Conservation (phyloP, 495 filamentous ascomycete genomes). For the Talaromyces nanjingensis region DNA sequence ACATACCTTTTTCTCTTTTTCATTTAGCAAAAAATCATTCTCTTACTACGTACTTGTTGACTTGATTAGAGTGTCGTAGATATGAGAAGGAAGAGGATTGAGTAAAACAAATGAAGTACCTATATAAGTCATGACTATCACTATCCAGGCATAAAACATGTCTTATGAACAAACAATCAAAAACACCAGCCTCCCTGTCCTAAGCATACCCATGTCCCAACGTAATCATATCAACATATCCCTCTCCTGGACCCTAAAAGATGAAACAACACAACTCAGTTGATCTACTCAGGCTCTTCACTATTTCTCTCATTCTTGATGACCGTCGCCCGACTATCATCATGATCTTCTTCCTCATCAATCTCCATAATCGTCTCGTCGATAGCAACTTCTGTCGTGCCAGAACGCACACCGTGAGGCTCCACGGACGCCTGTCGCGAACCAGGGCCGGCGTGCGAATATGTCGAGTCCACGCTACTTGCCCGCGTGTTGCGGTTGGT, state of each 20-base stretch:
- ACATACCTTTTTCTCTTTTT: neutral
- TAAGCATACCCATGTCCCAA: neutral
- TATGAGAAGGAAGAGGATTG: too few species aligned
- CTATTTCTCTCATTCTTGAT: slow-evolving; percentile 25
- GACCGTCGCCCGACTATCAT: slow-evolving; percentile 41
- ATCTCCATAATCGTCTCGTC: slow-evolving; percentile 45
- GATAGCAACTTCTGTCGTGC: slow-evolving; percentile 26
- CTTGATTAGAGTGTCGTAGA: neutral
- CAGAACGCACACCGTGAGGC: slow-evolving; percentile 15
- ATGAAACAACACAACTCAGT: neutral
- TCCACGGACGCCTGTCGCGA: slow-evolving; percentile 38
- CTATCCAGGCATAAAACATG: neutral
- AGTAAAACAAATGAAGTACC: neutral
- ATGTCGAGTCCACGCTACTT: slow-evolving; percentile 32
- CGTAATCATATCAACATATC: neutral
- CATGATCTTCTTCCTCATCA: slow-evolving; percentile 49
- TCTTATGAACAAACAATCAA: neutral
- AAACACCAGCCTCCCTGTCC: neutral
- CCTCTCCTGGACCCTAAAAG: neutral
- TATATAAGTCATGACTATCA: neutral
- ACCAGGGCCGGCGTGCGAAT: slow-evolving; percentile 22
- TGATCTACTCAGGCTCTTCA: slow-evolving; percentile 6
- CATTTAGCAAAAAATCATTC: neutral
- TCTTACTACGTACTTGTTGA: neutral
- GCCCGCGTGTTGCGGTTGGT: slow-evolving; percentile 27